phyloP scores from a whole-genome alignment of 1,284 basidiomycete species.

The Malassezia sympodialis region DNA sequence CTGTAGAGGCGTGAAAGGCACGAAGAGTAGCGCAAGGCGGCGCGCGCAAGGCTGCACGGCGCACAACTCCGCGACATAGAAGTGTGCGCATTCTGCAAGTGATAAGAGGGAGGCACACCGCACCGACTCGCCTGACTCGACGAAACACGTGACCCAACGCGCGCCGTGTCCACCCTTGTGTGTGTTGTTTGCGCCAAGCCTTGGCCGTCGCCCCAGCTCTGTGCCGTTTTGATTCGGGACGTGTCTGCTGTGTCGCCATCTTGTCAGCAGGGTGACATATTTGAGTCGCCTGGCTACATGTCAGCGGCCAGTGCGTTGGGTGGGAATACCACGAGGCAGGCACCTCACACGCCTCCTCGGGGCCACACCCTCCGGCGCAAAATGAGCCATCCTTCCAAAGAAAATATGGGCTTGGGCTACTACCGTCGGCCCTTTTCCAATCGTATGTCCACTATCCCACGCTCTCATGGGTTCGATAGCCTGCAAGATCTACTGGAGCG shows the following conservation, averaged over 20 bases:
- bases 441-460: neutral
- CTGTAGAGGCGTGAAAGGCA: neutral
- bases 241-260: neutral
- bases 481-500: slow-evolving; percentile 39
- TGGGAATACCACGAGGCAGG: neutral
- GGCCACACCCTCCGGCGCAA: neutral
- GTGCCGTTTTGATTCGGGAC: neutral
- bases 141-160: slow-evolving; percentile 1
- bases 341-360: neutral
- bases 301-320: neutral
- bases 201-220: neutral
- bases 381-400: neutral
- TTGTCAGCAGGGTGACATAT: neutral
- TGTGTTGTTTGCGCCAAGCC: neutral
- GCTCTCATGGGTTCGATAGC: slow-evolving; percentile 29
- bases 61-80: neutral
- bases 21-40: neutral
- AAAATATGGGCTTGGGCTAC: slow-evolving; percentile 5
- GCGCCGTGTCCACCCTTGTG: neutral
- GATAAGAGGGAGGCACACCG: neutral
- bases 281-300: neutral
- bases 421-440: neutral
- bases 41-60: neutral
- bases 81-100: slow-evolving; percentile 2
- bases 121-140: neutral